Percentiles rank a stretch among this genome's conserved stretches.
Evolutionary conservation across 2,329 filamentous ascomycete genomes (phyloP).

Genomic region (Clonostachys sp.): DNA sequence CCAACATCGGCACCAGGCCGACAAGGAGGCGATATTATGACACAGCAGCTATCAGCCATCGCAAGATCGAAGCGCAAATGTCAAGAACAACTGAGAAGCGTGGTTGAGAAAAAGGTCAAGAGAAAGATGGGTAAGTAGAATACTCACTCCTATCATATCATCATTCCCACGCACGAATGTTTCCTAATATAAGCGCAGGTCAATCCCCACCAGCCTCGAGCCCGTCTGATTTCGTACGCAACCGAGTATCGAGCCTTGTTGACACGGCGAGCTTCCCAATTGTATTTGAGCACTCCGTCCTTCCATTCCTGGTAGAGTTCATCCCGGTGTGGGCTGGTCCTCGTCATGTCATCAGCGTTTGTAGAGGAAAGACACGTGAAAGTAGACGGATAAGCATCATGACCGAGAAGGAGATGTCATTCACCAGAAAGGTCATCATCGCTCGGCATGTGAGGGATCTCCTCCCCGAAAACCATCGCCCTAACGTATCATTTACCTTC

Average conservation of each 20-base stretch:
- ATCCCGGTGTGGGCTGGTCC: slow-evolving; percentile 34
- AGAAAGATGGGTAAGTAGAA: slow-evolving; percentile 7
- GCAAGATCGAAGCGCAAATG: slow-evolving; percentile 25
- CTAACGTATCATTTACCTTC: slow-evolving; percentile 27
- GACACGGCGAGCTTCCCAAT: slow-evolving; percentile 31
- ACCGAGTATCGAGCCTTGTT: slow-evolving; percentile 16
- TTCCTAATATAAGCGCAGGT: background rate
- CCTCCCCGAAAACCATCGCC: slow-evolving; percentile 23
- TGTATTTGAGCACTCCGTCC: slow-evolving; percentile 35
- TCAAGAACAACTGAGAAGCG: slow-evolving; percentile 22
- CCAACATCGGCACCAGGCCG: background rate
- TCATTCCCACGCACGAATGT: background rate
- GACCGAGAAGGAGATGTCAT: slow-evolving; percentile 24
- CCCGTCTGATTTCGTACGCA: slow-evolving; percentile 18
- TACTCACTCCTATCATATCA: background rate
- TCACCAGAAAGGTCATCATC: slow-evolving; percentile 29
- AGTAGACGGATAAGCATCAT: slow-evolving; percentile 33
- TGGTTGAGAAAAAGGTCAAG: slow-evolving; percentile 25
- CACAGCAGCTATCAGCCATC: slow-evolving; percentile 11
- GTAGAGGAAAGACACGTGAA: slow-evolving; percentile 24
- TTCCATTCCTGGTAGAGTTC: slow-evolving; percentile 35
- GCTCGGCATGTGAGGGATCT: slow-evolving; percentile 33
- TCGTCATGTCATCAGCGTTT: slow-evolving; percentile 30
- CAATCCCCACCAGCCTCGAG: slow-evolving; percentile 7
- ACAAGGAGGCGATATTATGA: slow-evolving; percentile 5